Conservation (phyloP, 495 filamentous ascomycete species). For the Aspergillus affinis region DNA sequence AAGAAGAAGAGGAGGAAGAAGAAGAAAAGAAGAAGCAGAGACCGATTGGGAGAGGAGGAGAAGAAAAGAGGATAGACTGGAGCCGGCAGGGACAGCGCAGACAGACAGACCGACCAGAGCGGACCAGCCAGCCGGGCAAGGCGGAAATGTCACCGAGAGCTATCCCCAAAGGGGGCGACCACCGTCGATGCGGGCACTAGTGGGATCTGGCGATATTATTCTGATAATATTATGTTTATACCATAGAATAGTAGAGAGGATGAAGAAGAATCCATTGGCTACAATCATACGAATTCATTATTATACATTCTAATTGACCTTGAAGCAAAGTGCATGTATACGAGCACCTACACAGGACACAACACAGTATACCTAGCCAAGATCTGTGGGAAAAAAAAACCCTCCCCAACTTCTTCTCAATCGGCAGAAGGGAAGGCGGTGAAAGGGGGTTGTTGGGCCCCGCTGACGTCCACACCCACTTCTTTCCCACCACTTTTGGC, state of each 20-base stretch:
- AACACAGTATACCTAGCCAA: not conserved
- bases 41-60: not conserved
- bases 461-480: not conserved
- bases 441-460: conserved; percentile 1
- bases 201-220: not conserved
- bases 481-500: conserved; percentile 3
- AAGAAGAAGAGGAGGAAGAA: conserved; percentile 2
- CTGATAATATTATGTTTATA: too few relatives aligned
- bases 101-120: not conserved
- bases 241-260: too few relatives aligned
- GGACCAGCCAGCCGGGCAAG: not conserved
- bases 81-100: too few relatives aligned
- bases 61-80: not conserved
- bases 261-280: too few relatives aligned
- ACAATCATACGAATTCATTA: too few relatives aligned
- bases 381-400: not conserved
- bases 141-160: not conserved
- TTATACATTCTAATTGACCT: too few relatives aligned
- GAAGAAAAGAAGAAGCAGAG: conserved; percentile 11
- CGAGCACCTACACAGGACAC: too few relatives aligned
- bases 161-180: not conserved
- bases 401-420: conserved; percentile 3
- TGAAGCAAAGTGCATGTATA: too few relatives aligned
- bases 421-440: too few relatives aligned
- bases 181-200: not conserved